A percentile compares a stretch with the other conserved stretches of the same genome.
Conservation (phyloP, 139 green algal species). For the Chlorella sp. region DNA sequence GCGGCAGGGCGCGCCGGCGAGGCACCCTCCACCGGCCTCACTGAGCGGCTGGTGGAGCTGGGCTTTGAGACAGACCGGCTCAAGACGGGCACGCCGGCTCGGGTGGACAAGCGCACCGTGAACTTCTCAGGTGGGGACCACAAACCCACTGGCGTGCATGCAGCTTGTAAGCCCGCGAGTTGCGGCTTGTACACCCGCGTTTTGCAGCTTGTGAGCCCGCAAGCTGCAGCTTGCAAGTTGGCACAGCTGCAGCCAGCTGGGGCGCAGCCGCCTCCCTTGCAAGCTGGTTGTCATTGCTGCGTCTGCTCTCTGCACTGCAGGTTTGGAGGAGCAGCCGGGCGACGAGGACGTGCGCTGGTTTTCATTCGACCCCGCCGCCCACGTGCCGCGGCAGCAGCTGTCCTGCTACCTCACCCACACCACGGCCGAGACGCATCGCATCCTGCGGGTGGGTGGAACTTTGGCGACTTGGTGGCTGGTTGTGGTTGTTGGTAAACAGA, state of each 20-base stretch:
- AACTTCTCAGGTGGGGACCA: constrained; percentile 63
- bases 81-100: constrained; percentile 96
- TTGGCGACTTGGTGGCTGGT: too few species aligned
- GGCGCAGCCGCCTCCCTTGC: too few species aligned
- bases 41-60: constrained; percentile 82
- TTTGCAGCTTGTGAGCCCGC: too few species aligned
- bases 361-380: constrained; percentile 85
- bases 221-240: too few species aligned
- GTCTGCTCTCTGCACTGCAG: too few species aligned
- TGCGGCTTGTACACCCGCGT: too few species aligned
- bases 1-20: constrained; percentile 92
- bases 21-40: constrained; percentile 86
- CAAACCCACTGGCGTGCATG: neutral
- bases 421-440: constrained; percentile 88
- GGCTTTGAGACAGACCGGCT: constrained; percentile 95
- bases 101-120: constrained; percentile 90
- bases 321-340: constrained; percentile 50
- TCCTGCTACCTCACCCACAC: constrained; percentile 95
- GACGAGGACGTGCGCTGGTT: constrained; percentile 90
- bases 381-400: constrained; percentile 82
- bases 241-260: too few species aligned
- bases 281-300: too few species aligned
- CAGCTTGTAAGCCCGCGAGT: too few species aligned
- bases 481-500: too few species aligned
- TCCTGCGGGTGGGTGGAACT: constrained; percentile 63